Conservation (phyloP, 2,329 filamentous ascomycete genomes). For the Metarhizium rileyi region DNA sequence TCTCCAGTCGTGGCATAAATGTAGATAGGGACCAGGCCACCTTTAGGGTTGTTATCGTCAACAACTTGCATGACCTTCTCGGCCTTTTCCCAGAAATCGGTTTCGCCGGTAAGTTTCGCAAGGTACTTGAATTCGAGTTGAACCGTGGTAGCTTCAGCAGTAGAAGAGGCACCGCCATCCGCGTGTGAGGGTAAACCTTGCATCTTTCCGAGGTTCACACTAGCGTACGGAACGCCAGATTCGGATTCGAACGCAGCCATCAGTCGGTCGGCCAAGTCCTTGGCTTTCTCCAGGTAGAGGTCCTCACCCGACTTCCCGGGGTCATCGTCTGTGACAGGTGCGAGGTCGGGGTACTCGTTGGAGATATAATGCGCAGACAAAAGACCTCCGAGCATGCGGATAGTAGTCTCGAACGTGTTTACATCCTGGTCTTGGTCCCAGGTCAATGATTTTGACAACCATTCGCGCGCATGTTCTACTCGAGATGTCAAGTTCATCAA, state of each 20-base stretch:
- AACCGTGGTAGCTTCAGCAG: slow-evolving; percentile 82
- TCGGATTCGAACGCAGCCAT: slow-evolving; percentile 78
- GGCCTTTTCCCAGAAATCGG: slow-evolving; percentile 81
- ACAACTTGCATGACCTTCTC: slow-evolving; percentile 89
- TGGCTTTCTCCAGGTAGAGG: slow-evolving; percentile 90
- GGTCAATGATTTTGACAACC: slow-evolving; percentile 70
- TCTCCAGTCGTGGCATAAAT: slow-evolving; percentile 69
- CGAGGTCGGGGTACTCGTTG: slow-evolving; percentile 68
- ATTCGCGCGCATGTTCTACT: slow-evolving; percentile 75
- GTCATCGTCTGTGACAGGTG: slow-evolving; percentile 63
- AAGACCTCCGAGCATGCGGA: slow-evolving; percentile 90
- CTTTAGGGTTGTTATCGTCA: slow-evolving; percentile 68
- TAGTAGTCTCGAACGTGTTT: slow-evolving; percentile 96
- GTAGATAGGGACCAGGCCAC: slow-evolving; percentile 86
- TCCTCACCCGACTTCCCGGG: slow-evolving; percentile 70
- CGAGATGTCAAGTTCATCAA: slow-evolving; percentile 93
- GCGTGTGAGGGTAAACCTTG: slow-evolving; percentile 72
- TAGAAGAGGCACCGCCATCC: slow-evolving; percentile 82
- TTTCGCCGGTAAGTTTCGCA: slow-evolving; percentile 86
- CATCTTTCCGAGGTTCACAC: slow-evolving; percentile 73
- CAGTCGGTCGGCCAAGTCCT: slow-evolving; percentile 81
- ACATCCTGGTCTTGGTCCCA: slow-evolving; percentile 94
- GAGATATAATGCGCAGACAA: slow-evolving; percentile 94
- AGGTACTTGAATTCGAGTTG: slow-evolving; percentile 98
- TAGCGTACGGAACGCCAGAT: slow-evolving; percentile 83